Evolutionary conservation across 345 rosid genomes (phyloP).

Genomic region (Tarenaya hassleriana): DNA sequence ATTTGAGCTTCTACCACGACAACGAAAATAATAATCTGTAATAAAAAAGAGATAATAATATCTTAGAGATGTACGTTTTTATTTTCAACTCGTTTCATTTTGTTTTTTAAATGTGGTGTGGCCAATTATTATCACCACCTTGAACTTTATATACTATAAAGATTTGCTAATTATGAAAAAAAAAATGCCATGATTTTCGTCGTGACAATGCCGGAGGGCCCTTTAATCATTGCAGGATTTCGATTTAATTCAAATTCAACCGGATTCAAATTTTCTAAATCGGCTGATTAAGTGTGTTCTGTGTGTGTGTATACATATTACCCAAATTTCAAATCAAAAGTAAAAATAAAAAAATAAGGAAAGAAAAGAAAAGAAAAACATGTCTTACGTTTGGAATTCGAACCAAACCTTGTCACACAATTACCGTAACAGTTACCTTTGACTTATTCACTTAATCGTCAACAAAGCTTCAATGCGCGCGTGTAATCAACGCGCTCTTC

Average conservation of each 20-base stretch:
- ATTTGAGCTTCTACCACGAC: no score
- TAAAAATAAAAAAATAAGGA: no score
- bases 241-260: slow-evolving; percentile 6
- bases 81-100: no score
- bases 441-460: slow-evolving; percentile 5
- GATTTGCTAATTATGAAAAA: slow-evolving; percentile 3
- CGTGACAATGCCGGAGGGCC: no score
- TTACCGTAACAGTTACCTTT: slow-evolving; percentile 6
- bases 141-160: neutral
- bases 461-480: neutral
- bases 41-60: no score
- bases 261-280: no score
- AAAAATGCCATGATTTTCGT: neutral
- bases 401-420: slow-evolving; percentile 10
- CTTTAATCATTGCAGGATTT: neutral
- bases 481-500: slow-evolving; percentile 22
- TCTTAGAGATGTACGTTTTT: neutral
- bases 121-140: no score
- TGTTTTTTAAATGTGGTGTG: neutral
- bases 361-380: slow-evolving; percentile 4
- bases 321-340: no score
- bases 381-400: slow-evolving; percentile 8
- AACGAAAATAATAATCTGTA: no score
- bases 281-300: no score
- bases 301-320: no score